These are phyloP conservation scores for Pseudonitzschia multiseries DNA, from an alignment of 108 stramenopile species.

Conservation along the genomic window DNA sequence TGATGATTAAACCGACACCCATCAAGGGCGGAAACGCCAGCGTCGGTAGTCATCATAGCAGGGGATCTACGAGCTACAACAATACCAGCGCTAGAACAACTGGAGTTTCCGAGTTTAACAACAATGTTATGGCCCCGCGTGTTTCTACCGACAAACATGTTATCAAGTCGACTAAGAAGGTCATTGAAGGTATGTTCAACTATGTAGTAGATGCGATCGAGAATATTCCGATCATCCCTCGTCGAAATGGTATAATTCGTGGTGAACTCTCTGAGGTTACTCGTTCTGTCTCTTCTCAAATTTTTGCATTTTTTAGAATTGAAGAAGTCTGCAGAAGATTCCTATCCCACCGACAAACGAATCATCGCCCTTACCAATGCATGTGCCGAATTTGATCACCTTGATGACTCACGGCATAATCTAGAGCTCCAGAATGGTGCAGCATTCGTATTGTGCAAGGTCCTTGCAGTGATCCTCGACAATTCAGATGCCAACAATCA, in stretches of 20 bases:
- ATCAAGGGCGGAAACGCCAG: neutral
- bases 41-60: neutral
- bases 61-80: neutral
- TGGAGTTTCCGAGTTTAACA: neutral
- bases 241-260: too few species aligned
- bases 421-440: slow-evolving; percentile 69
- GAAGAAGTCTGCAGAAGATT: slow-evolving; percentile 14
- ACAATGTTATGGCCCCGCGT: neutral
- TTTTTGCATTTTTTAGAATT: slow-evolving; percentile 20
- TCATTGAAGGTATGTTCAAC: slow-evolving; percentile 40
- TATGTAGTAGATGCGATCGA: neutral
- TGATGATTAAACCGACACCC: slow-evolving; percentile 10
- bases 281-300: neutral
- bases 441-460: slow-evolving; percentile 56
- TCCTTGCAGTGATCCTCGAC: slow-evolving; percentile 31
- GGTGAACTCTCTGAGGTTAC: too few species aligned
- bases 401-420: slow-evolving; percentile 59
- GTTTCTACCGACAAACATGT: slow-evolving; percentile 14
- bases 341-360: slow-evolving; percentile 42
- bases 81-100: neutral
- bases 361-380: slow-evolving; percentile 59
- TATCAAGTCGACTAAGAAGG: slow-evolving; percentile 18
- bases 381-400: slow-evolving; percentile 68
- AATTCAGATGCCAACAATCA: neutral
- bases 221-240: neutral